These are phyloP conservation scores for Scheffersomyces lignosus DNA, from an alignment of 805 yeast species.

Conservation along the genomic window DNA sequence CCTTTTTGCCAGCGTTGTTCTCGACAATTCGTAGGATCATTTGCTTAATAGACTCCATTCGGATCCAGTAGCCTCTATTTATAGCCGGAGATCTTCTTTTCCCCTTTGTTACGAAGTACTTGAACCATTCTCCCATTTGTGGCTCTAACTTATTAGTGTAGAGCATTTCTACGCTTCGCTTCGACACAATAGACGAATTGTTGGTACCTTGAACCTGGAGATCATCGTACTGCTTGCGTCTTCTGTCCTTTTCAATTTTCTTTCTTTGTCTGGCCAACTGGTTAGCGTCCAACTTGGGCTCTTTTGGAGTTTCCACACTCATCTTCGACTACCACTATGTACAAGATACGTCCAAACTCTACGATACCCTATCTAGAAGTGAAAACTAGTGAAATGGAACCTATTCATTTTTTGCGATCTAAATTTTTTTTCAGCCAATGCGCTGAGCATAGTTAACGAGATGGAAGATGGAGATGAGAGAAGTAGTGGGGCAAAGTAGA, in stretches of 20 bases:
- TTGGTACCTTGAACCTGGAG: constrained; percentile 81
- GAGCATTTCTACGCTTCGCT: constrained; percentile 72
- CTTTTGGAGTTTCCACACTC: no score
- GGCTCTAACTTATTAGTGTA: constrained; percentile 41
- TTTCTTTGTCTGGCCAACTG: constrained; percentile 25
- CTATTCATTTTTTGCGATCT: not conserved
- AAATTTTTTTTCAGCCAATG: not conserved
- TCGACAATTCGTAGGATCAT: constrained; percentile 48
- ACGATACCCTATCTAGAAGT: no score
- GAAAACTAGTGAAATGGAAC: constrained; percentile 1
- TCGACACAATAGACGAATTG: constrained; percentile 79
- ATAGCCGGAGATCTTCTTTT: constrained; percentile 77
- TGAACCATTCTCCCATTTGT: constrained; percentile 51
- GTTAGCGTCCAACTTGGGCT: constrained; percentile 8
- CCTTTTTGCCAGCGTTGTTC: constrained; percentile 19
- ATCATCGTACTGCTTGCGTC: constrained; percentile 55
- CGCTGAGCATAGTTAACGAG: no score
- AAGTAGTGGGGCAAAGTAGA: no score
- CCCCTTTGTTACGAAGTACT: constrained; percentile 63
- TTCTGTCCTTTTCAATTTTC: constrained; percentile 43
- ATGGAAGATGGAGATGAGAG: no score
- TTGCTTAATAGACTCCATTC: constrained; percentile 67
- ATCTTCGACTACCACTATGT: no score
- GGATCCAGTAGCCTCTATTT: constrained; percentile 79
- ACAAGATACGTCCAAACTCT: no score